These are phyloP conservation scores for Starmerella vaccinii DNA, from an alignment of 805 yeast genomes.

Conservation along the genomic window DNA sequence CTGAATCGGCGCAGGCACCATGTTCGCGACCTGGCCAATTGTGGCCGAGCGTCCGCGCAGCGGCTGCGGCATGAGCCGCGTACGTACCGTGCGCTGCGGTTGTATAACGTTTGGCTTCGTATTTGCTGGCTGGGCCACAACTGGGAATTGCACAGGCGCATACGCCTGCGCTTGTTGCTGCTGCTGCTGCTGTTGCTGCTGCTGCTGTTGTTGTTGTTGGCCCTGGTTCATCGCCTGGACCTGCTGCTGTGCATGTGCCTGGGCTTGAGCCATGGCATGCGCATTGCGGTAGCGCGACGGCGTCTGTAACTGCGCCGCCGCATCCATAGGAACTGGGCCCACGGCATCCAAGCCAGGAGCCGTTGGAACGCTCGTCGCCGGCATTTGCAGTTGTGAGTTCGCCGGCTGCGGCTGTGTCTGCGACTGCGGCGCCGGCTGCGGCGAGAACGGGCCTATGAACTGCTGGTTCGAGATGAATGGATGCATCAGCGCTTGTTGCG, in stretches of 20 bases:
- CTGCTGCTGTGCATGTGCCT: constrained; percentile 19
- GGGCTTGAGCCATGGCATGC: constrained; percentile 9
- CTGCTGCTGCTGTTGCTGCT: constrained; percentile 9
- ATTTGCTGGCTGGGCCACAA: constrained; percentile 9
- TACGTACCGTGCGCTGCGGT: constrained; percentile 1
- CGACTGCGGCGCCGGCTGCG: constrained; percentile 10
- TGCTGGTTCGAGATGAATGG: constrained; percentile 68
- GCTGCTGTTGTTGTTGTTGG: constrained; percentile 15
- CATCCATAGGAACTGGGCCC: background rate
- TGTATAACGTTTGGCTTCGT: constrained; percentile 15
- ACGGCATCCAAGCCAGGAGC: background rate
- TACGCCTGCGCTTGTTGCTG: constrained; percentile 1
- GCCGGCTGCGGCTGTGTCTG: background rate
- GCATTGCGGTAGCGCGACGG: constrained; percentile 11
- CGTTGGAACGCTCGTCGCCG: background rate
- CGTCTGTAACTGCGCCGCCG: constrained; percentile 8
- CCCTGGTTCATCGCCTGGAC: constrained; percentile 6
- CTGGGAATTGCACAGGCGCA: constrained; percentile 1
- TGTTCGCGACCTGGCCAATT: constrained; percentile 32
- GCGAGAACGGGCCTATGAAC: constrained; percentile 38
- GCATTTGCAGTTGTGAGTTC: background rate
- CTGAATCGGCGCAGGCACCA: constrained; percentile 35
- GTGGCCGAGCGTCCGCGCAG: constrained; percentile 31
- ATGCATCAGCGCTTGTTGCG: constrained; percentile 86
- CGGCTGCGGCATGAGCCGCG: constrained; percentile 9